Conservation (phyloP, 352 stramenopile genomes). For the Globisporangium nunn region DNA sequence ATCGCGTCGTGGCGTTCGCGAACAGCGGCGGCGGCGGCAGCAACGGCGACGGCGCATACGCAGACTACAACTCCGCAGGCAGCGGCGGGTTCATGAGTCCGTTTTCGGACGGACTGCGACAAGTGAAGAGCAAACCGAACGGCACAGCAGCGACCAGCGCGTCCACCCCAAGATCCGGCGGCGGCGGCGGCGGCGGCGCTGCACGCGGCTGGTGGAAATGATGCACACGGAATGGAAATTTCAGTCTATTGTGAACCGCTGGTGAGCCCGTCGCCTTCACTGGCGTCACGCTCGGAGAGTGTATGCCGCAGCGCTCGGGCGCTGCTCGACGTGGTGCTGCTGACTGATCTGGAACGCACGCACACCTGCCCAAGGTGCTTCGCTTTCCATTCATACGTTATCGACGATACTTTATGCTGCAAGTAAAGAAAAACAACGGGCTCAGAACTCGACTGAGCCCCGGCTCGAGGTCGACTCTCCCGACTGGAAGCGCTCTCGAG, state of each 20-base stretch:
- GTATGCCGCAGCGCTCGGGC: no score
- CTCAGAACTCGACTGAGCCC: slow-evolving; percentile 58
- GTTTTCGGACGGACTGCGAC: neutral
- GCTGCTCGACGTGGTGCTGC: no score
- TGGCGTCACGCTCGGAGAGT: no score
- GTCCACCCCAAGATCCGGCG: neutral
- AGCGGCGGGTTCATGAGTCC: slow-evolving; percentile 83
- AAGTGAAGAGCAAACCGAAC: slow-evolving; percentile 23
- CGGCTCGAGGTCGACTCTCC: slow-evolving; percentile 19
- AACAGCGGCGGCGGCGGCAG: slow-evolving; percentile 21
- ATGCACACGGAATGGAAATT: neutral
- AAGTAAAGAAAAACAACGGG: neutral
- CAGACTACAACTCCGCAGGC: neutral
- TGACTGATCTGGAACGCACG: no score
- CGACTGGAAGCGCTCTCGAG: slow-evolving; percentile 15
- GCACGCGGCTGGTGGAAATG: slow-evolving; percentile 75
- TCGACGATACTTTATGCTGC: neutral
- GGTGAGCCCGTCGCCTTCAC: no score
- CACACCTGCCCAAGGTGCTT: neutral
- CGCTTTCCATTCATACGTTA: neutral
- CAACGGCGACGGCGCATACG: slow-evolving; percentile 17
- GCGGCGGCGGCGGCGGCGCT: neutral
- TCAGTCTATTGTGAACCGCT: no score
- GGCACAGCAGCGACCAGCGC: neutral
- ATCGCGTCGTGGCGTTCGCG: slow-evolving; percentile 51